Percentiles rank a stretch among this genome's conserved stretches.
Evolutionary conservation across 169 alveolate genomes (phyloP).

Genomic region (Eimeria necatrix): DNA sequence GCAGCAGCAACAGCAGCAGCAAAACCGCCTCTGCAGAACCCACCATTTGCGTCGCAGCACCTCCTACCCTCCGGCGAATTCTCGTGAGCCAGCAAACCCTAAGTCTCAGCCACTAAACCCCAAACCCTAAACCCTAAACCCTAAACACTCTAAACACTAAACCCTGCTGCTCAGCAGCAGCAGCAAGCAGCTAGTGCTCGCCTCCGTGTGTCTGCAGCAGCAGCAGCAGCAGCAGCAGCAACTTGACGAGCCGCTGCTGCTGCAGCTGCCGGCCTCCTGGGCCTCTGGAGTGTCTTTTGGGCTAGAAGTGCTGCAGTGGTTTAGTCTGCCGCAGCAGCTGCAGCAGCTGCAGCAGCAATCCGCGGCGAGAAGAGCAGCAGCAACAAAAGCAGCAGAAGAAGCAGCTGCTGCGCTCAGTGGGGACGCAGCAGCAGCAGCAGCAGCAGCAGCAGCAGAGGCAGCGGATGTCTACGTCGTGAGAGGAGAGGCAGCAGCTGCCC

Average conservation of each 20-base stretch:
- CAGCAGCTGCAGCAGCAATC: not conserved
- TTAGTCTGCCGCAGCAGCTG: not conserved
- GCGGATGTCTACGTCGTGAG: not conserved
- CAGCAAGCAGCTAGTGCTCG: no score
- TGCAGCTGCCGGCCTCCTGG: not conserved
- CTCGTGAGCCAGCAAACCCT: not conserved
- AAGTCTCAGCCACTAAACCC: no score
- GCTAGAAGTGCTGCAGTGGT: not conserved
- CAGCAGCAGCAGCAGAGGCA: no score
- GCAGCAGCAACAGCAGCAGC: not conserved
- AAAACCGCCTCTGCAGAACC: not conserved
- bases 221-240: not conserved
- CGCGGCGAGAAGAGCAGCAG: no score
- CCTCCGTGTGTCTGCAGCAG: not conserved
- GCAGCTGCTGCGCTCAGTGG: no score
- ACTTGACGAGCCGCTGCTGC: not conserved
- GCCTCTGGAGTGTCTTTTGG: not conserved
- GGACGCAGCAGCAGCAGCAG: no score
- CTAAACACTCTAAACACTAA: no score
- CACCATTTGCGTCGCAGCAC: not conserved
- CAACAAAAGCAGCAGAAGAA: no score
- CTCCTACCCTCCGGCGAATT: not conserved
- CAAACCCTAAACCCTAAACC: no score
- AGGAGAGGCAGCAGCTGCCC: not conserved
- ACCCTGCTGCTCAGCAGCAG: no score